Conservation (phyloP, 306 rosid genomes). For the Dalbergia cultrata region DNA sequence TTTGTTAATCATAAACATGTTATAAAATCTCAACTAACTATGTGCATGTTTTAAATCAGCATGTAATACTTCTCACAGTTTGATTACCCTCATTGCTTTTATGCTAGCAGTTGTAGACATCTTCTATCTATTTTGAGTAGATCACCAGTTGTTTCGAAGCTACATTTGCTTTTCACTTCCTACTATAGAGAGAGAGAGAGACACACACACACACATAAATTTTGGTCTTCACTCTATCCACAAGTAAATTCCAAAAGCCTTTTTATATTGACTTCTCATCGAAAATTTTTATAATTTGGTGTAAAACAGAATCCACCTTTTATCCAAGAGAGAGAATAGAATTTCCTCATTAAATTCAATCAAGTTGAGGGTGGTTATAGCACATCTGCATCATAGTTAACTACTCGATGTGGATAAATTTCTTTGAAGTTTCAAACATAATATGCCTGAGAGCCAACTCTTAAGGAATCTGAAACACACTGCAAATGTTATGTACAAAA, state of each 20-base stretch:
- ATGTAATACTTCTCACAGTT: not conserved
- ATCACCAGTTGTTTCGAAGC: not conserved
- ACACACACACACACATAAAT: not conserved
- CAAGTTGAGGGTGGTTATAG: not conserved
- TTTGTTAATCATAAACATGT: too few relatives aligned
- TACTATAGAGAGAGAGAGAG: too few relatives aligned
- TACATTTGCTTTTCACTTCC: conserved; percentile 23
- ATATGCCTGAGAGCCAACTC: conserved; percentile 1
- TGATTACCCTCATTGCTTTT: conserved; percentile 15
- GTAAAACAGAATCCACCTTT: not conserved
- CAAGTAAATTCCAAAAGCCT: conserved; percentile 9
- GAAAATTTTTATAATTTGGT: too few relatives aligned
- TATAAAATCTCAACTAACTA: too few relatives aligned
- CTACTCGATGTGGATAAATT: not conserved
- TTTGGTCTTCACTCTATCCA: conserved; percentile 20
- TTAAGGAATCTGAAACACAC: conserved; percentile 21
- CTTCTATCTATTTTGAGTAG: not conserved
- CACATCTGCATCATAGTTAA: not conserved
- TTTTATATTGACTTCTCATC: not conserved
- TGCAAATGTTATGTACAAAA: not conserved
- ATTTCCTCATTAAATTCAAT: not conserved
- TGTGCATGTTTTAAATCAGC: too few relatives aligned
- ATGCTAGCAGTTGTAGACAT: not conserved
- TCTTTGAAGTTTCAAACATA: not conserved
- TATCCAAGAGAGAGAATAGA: not conserved